Percentiles rank a stretch among this genome's conserved stretches.
Conservation (phyloP, 345 rosid species). For the Sonneratia alba region DNA sequence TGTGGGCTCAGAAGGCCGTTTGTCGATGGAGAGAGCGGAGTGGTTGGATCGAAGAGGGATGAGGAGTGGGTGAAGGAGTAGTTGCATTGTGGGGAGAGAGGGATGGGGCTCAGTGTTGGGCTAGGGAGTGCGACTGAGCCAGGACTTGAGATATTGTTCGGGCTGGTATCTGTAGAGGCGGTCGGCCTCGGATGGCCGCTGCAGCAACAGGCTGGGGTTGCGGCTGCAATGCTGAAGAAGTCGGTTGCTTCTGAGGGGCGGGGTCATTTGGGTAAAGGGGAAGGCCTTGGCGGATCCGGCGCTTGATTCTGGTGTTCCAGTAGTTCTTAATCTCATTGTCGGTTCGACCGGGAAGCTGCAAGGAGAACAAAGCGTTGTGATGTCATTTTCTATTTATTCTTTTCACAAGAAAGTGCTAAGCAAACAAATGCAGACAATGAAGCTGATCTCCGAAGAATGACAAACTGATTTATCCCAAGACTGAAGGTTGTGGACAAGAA, state of each 20-base stretch:
- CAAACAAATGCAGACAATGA: background rate
- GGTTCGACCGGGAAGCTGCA: conserved; percentile 59
- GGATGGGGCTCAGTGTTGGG: conserved; percentile 30
- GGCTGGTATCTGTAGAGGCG: conserved; percentile 11
- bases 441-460: background rate
- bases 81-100: conserved; percentile 21
- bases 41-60: conserved; percentile 15
- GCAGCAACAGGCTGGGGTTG: background rate
- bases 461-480: background rate
- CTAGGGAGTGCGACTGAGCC: conserved; percentile 5
- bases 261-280: conserved; percentile 54
- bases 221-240: conserved; percentile 13
- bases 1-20: background rate
- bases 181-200: conserved; percentile 1
- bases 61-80: conserved; percentile 19
- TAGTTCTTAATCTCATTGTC: conserved; percentile 72
- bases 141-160: background rate
- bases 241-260: conserved; percentile 24
- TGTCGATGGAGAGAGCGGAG: conserved; percentile 11
- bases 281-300: conserved; percentile 54
- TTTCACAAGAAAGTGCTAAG: background rate
- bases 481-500: background rate
- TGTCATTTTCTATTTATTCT: too few species aligned
- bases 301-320: conserved; percentile 66
- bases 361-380: background rate